Percentiles rank a stretch among this genome's conserved stretches.
Evolutionary conservation across 768 basidiomycete genomes (phyloP).

Genomic region (Suillus fuscotomentosus): DNA sequence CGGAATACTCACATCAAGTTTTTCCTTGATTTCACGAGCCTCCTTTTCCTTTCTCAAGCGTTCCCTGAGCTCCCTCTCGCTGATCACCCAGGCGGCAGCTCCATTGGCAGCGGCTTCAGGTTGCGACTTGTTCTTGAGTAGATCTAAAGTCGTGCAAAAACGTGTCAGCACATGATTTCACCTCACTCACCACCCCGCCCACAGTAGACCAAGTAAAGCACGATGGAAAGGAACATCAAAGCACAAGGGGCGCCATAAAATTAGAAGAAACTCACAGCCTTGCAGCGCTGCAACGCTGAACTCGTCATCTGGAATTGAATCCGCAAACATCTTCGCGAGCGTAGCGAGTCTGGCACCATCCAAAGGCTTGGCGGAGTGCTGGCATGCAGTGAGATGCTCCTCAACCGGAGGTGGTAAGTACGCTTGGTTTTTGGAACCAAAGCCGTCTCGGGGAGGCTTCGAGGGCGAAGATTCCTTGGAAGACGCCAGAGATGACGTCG

Average conservation of each 20-base stretch:
- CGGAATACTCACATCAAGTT: conserved; percentile 53
- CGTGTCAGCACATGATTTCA: conserved; percentile 26
- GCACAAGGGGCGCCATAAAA: conserved; percentile 13
- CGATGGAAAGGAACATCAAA: conserved; percentile 11
- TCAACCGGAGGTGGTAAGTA: conserved; percentile 66
- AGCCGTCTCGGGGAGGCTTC: conserved; percentile 23
- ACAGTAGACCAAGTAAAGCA: conserved; percentile 18
- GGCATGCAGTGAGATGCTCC: conserved; percentile 54
- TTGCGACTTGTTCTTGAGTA: conserved; percentile 82
- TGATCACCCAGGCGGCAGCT: conserved; percentile 68
- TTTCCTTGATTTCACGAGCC: conserved; percentile 64
- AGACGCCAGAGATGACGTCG: conserved; percentile 36
- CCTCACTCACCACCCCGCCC: conserved; percentile 19
- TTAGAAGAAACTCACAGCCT: conserved; percentile 64
- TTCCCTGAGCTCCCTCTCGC: conserved; percentile 75
- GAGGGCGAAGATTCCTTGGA: conserved; percentile 25
- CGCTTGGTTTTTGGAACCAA: conserved; percentile 56
- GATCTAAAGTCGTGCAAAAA: conserved; percentile 40
- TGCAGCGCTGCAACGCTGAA: conserved; percentile 90
- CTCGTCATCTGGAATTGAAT: conserved; percentile 79
- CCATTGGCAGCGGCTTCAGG: conserved; percentile 73
- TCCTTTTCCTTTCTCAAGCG: conserved; percentile 74
- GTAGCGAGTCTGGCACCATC: conserved; percentile 59
- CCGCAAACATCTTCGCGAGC: conserved; percentile 80
- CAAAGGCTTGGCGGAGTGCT: conserved; percentile 65